Evolutionary conservation across 2,329 filamentous ascomycete genomes (phyloP), one percentile per base, ranked within the genome.

Genomic region (Aspergillus tubingensis): DNA sequence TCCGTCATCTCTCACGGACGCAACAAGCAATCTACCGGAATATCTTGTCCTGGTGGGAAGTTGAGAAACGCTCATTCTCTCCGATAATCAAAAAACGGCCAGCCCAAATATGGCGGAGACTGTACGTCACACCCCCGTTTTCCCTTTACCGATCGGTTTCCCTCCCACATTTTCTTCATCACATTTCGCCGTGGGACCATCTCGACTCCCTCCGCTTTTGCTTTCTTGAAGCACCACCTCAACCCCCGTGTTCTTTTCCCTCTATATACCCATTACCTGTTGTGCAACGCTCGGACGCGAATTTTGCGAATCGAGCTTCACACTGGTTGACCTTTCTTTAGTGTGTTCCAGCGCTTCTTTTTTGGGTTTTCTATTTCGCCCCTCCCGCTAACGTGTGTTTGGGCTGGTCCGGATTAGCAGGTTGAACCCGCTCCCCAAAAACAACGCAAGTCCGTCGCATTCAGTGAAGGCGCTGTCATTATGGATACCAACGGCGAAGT

Each of bases 361-460:
- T 21, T 61, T 41, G 27, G 54, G 10, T 51, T 51, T 60, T 60
- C 54, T 60, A 44, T 51, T 63, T 60, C 54, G 49, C 17, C 44
- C 25, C 61, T 47, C 55, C 62, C 54, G 70, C 72, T 76, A 68
- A 75, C 75, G 61, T 66, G 52, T 60, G 65, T 63, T 68, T 66
- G 57, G 41, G 15, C 57, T 50, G 48, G 44, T 51, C 54, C 60
- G 55, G 50, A 60, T 58, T 63, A 82, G 80, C 78, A 80, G 72
- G 75, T 78, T 65, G 68, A 76, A 63, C 70, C 76, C 39, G 67
- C 75, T 62, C 84, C 88, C 71, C 85, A 85, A 75, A 92, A 91
- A 79, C 87, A 89, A 73, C 90, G 93, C 81, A 96, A 98, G 82
- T 96, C 92, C 50, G 94, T 98, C 73, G 89, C 92, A 67, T 98